Evolutionary conservation across 768 basidiomycete species (phyloP).

Genomic region (Termitomyces sp.): DNA sequence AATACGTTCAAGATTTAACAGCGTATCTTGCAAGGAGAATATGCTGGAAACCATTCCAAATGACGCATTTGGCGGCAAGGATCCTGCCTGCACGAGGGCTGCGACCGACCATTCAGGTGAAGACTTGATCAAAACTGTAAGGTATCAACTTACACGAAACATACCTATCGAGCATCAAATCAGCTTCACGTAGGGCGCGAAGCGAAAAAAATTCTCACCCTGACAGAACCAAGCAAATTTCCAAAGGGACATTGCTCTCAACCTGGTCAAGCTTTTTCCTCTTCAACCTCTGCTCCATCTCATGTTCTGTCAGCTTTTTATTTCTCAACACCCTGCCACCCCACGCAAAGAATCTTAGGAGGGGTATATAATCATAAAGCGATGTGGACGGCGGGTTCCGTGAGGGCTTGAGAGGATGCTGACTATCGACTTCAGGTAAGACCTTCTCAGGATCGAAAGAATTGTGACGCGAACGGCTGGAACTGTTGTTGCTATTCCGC

Average conservation of each 20-base stretch:
- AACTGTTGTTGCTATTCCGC: conserved; percentile 5
- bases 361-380: conserved; percentile 49
- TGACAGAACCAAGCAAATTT: conserved; percentile 49
- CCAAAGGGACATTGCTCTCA: conserved; percentile 59
- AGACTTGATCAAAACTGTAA: neutral
- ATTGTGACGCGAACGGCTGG: conserved; percentile 5
- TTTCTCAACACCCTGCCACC: conserved; percentile 21
- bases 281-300: conserved; percentile 20
- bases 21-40: conserved; percentile 45
- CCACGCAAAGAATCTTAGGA: conserved; percentile 48
- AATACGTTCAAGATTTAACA: conserved; percentile 56
- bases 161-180: conserved; percentile 27
- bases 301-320: conserved; percentile 12
- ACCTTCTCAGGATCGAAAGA: conserved; percentile 31
- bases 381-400: conserved; percentile 50
- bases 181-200: neutral
- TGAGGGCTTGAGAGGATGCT: conserved; percentile 45
- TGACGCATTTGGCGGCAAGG: conserved; percentile 47
- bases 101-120: neutral
- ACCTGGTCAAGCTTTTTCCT: conserved; percentile 30
- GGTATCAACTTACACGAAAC: conserved; percentile 26
- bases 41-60: conserved; percentile 43
- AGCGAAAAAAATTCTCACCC: conserved; percentile 21
- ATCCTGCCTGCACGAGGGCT: conserved; percentile 38
- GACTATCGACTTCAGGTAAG: conserved; percentile 21